Evolutionary conservation across 345 rosid species (phyloP), one percentile per base, ranked within the genome.

Genomic region (Corchorus capsularis): DNA sequence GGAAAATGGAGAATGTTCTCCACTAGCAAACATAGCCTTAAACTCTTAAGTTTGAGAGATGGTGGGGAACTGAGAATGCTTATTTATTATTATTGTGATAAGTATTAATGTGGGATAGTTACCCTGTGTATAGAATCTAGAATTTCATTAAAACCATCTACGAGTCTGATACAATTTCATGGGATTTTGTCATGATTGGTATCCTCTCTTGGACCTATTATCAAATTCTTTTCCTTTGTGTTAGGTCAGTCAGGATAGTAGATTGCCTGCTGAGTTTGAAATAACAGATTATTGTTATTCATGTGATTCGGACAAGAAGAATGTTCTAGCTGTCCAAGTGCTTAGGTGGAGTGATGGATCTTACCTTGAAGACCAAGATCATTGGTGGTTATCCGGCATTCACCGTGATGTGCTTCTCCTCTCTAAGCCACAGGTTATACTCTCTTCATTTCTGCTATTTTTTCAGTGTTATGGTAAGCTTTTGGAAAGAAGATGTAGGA

Each of bases 261-360:
- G 97, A 87, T 85, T 96, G 72, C 97, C 99, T 16, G 98, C 99
- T 45, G 99, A 96, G 85, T 96, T 96, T 82, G 99, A 96, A 86
- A 91, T 96, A 72, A 87, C 98, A n/a, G 94, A 91, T 72, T 85
- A 86, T 81, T 96, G 98, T 80, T 81, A 90, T 84, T 89, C 94
- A 46, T 86, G 83, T 82, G 89, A 82, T 79, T 87, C 95, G 17
- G 89, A 85, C 27, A 92, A 96, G 80, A 85, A 86, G 74, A 96
- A 93, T 82, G 89, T 93, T 83, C 85, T 96, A 68, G 98, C 99
- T 16, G 97, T 96, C 79, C 97, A 96, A 88, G 99, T 96, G 62
- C 83, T 87, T 80, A 92, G 99, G 89, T 96, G 99, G 99, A 92
- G 99, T 86, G 98, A 96, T 90, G 99, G 98, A 57, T 91, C 99